Base-by-base conservation (phyloP, 345 rosid genomes). In the Xanthoceras sorbifolium region DNA sequence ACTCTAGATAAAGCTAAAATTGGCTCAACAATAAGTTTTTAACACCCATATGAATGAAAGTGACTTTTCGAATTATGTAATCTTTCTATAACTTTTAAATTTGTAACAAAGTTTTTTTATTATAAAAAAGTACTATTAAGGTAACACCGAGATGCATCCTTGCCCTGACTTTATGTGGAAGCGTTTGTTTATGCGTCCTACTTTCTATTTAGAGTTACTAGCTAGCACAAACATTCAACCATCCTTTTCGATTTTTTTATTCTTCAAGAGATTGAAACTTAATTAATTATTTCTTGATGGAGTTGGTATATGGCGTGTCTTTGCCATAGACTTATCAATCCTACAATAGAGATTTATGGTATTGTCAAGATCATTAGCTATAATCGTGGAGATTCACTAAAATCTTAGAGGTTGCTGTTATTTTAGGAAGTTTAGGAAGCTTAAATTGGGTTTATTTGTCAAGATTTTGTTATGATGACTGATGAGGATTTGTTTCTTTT, bases 401-500 rank as follows among this genome's bases (percentile, higher is more conserved):
- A 48, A 54, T 18, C 9, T 54, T 7, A n/a, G 22, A 54, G 25
- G 6, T 54, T 54, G 60, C 23, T n/a, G 60, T 54, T 54, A 8
- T n/a, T 54, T n/a, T 22, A n/a, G 60, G 60, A n/a, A n/a, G 60
- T 54, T n/a, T 22, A n/a, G 60, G 60, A n/a, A n/a, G 60, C 60
- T 4, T 54, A 54, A 54, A 54, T 54, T 54, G 60, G 60, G 52
- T 46, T n/a, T 18, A 18, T n/a, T 8, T 9, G 60, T 54, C 60
- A 54, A 54, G 1, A 18, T n/a, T 54, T 54, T 9, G 60, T 54
- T 54, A n/a, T 54, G 25, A 54, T 54, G 4, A 7, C n/a, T n/a
- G n/a, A n/a, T n/a, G n/a, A n/a, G n/a, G n/a, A n/a, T n/a, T n/a
- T n/a, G n/a, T n/a, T n/a, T n/a, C n/a, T n/a, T n/a, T n/a, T n/a